These are phyloP conservation scores for Pholiota microspora DNA, from an alignment of 768 basidiomycete genomes.

Conservation along the genomic window DNA sequence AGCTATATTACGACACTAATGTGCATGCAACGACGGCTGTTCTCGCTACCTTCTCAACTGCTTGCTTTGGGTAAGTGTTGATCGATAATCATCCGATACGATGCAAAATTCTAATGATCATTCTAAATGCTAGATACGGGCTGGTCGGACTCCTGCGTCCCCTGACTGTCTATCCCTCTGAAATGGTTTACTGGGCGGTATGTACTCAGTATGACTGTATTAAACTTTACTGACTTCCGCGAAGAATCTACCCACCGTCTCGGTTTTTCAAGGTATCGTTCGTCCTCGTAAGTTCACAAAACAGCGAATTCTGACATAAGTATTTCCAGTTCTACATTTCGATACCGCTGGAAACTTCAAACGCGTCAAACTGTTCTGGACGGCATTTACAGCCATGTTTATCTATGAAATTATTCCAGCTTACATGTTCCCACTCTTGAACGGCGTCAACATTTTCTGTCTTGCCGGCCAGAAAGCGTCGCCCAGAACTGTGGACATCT, in stretches of 20 bases:
- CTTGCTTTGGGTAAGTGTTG: slow-evolving; percentile 59
- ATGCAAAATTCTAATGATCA: too few species aligned
- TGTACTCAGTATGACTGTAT: too few species aligned
- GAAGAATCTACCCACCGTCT: slow-evolving; percentile 58
- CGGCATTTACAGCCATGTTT: slow-evolving; percentile 50
- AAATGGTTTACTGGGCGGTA: slow-evolving; percentile 62
- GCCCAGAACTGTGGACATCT: slow-evolving; percentile 39
- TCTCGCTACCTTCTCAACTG: slow-evolving; percentile 62
- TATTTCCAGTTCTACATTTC: slow-evolving; percentile 44
- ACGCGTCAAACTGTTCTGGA: slow-evolving; percentile 53
- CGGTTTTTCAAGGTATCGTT: slow-evolving; percentile 51
- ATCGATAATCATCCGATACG: too few species aligned
- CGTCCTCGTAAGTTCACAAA: not conserved
- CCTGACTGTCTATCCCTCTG: slow-evolving; percentile 58
- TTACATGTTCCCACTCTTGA: slow-evolving; percentile 63
- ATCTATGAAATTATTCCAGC: slow-evolving; percentile 51
- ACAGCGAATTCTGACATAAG: not conserved
- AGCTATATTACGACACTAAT: slow-evolving; percentile 61
- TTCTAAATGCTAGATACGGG: slow-evolving; percentile 52
- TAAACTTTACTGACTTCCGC: too few species aligned
- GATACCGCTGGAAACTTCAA: slow-evolving; percentile 41
- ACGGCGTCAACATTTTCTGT: slow-evolving; percentile 60
- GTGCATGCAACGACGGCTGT: slow-evolving; percentile 55
- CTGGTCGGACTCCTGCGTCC: slow-evolving; percentile 59
- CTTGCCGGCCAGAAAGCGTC: slow-evolving; percentile 51